phyloP scores from a whole-genome alignment of 1,139 yeast species.

The Wickerhamiella infanticola region DNA sequence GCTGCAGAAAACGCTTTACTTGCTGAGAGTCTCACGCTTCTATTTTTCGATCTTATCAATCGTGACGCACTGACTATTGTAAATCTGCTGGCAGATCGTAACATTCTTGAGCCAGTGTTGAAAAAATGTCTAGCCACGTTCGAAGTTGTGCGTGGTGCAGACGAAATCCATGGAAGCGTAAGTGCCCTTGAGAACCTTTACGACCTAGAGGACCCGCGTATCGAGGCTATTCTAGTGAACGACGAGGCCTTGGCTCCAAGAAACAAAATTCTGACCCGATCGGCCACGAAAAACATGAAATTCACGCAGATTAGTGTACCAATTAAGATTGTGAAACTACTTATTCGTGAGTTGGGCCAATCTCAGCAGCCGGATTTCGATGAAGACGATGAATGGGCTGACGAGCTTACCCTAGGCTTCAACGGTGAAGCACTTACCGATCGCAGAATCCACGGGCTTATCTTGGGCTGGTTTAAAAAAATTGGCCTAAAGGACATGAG shows the following conservation, averaged over 20 bases:
- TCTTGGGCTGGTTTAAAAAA: conserved; percentile 49
- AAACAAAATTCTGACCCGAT: conserved; percentile 61
- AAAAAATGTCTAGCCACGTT: conserved; percentile 75
- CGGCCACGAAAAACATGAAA: conserved; percentile 47
- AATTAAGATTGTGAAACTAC: conserved; percentile 54
- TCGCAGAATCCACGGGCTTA: conserved; percentile 25
- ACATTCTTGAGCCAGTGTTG: conserved; percentile 31
- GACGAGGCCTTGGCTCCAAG: conserved; percentile 62
- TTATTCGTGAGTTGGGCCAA: conserved; percentile 48
- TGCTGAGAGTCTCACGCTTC: conserved; percentile 58
- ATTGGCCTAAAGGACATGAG: conserved; percentile 36
- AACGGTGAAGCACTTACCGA: conserved; percentile 17
- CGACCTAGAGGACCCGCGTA: conserved; percentile 38
- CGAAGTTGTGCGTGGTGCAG: conserved; percentile 67
- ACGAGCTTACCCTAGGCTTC: conserved; percentile 18
- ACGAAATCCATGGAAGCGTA: conserved; percentile 54
- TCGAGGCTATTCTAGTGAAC: conserved; percentile 42
- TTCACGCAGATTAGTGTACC: conserved; percentile 50
- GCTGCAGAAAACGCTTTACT: conserved; percentile 56
- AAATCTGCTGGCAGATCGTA: conserved; percentile 36
- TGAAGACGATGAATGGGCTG: conserved; percentile 40
- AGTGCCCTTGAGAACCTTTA: conserved; percentile 55
- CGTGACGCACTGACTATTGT: conserved; percentile 47
- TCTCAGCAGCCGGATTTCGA: conserved; percentile 18
- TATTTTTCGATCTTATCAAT: conserved; percentile 57